Evolutionary conservation across 352 stramenopile genomes (phyloP).

Genomic region (Phytophthora pini): DNA sequence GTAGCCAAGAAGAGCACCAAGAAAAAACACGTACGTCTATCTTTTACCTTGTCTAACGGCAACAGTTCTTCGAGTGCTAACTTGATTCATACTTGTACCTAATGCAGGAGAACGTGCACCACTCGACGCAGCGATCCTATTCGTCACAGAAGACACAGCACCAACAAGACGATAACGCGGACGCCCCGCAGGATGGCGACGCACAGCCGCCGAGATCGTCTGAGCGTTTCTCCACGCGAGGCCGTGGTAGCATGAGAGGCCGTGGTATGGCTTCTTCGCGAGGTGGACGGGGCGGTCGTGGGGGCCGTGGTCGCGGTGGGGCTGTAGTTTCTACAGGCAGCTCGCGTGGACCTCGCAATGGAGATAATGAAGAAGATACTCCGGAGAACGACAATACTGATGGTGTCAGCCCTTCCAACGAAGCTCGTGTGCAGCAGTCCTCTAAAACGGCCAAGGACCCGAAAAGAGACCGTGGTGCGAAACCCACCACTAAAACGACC

Average conservation of each 20-base stretch:
- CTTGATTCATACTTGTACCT: not conserved
- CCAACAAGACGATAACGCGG: conserved; percentile 30
- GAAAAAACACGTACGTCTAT: conserved; percentile 51
- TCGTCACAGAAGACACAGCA: conserved; percentile 53
- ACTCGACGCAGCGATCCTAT: conserved; percentile 39
- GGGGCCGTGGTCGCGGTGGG: conserved; percentile 48
- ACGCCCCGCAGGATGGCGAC: conserved; percentile 37
- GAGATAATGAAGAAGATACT: conserved; percentile 56
- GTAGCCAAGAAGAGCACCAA: conserved; percentile 87
- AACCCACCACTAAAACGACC: conserved; percentile 40
- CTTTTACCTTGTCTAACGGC: not conserved
- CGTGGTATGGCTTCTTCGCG: conserved; percentile 52
- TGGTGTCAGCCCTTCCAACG: conserved; percentile 22
- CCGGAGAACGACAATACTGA: conserved; percentile 56
- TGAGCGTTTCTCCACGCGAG: conserved; percentile 46
- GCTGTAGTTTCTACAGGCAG: conserved; percentile 29
- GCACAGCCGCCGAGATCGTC: conserved; percentile 30
- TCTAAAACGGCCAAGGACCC: conserved; percentile 43
- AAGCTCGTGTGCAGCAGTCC: conserved; percentile 38
- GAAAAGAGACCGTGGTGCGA: conserved; percentile 52
- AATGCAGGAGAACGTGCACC: conserved; percentile 17
- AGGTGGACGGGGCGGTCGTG: conserved; percentile 58
- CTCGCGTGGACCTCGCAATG: conserved; percentile 32
- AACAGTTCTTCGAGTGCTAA: not conserved
- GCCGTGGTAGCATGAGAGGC: conserved; percentile 54